These are phyloP conservation scores for Neurospora sp. DNA, from an alignment of 495 filamentous ascomycete species.

Conservation along the genomic window DNA sequence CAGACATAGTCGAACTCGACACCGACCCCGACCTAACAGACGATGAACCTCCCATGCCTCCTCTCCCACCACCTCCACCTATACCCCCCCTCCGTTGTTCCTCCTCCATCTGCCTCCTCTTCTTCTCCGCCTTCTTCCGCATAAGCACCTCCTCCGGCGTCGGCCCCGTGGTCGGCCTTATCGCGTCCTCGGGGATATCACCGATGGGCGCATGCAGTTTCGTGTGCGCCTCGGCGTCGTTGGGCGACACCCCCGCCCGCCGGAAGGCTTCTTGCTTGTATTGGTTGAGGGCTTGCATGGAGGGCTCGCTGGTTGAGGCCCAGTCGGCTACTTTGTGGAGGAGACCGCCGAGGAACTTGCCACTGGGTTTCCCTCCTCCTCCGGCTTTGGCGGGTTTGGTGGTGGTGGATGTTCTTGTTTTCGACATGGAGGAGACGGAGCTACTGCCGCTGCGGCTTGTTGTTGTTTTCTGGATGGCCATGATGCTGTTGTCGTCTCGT, in stretches of 20 bases:
- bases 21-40: background rate
- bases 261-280: conserved; percentile 28
- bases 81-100: background rate
- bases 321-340: conserved; percentile 28
- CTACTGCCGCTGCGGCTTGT: background rate
- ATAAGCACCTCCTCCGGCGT: conserved; percentile 24
- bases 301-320: conserved; percentile 32
- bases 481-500: background rate
- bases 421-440: background rate
- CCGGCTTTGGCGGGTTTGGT: background rate
- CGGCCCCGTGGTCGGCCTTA: conserved; percentile 19
- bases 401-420: background rate
- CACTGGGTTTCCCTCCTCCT: background rate
- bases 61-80: background rate
- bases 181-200: conserved; percentile 25
- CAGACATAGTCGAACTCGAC: background rate
- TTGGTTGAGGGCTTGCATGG: conserved; percentile 26
- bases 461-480: background rate
- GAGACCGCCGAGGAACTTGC: conserved; percentile 3
- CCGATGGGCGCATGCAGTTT: conserved; percentile 29
- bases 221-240: conserved; percentile 18
- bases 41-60: background rate
- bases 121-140: conserved; percentile 15
- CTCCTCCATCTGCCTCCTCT: conserved; percentile 1
- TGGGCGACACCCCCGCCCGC: conserved; percentile 22